phyloP scores from a whole-genome alignment of 2,329 filamentous ascomycete species.

The Xylaria hypoxylon region DNA sequence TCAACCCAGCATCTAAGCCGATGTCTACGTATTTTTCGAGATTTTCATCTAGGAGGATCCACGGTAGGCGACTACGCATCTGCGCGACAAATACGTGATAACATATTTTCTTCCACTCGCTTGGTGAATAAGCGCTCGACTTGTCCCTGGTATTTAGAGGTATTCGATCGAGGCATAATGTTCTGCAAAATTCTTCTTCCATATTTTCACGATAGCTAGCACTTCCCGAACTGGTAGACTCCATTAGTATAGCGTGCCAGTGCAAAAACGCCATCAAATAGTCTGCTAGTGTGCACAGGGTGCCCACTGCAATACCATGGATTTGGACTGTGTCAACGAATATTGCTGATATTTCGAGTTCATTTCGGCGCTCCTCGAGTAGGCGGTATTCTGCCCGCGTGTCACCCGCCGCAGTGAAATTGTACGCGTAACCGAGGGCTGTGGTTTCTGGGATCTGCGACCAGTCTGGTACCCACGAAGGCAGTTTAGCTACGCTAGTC shows the following conservation, averaged over 20 bases:
- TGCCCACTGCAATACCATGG: constrained; percentile 48
- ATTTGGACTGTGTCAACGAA: constrained; percentile 46
- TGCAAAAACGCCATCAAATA: constrained; percentile 54
- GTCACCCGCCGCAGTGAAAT: constrained; percentile 43
- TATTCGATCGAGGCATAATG: constrained; percentile 47
- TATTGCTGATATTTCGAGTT: constrained; percentile 49
- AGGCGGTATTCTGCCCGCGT: constrained; percentile 43
- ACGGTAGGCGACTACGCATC: constrained; percentile 40
- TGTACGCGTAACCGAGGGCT: constrained; percentile 34
- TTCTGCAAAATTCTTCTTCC: constrained; percentile 49
- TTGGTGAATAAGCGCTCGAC: too few species aligned
- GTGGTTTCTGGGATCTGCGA: constrained; percentile 45
- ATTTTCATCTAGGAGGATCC: constrained; percentile 34
- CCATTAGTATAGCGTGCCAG: constrained; percentile 49
- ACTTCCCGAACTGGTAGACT: constrained; percentile 14
- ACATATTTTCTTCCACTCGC: constrained; percentile 41
- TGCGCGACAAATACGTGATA: constrained; percentile 42
- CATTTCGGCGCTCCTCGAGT: constrained; percentile 43
- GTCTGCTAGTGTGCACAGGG: constrained; percentile 46
- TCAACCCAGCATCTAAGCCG: constrained; percentile 9
- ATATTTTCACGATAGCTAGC: not conserved
- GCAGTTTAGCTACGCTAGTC: constrained; percentile 45
- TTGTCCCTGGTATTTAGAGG: not conserved
- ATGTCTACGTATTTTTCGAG: constrained; percentile 34
- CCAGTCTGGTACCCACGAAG: constrained; percentile 55